phyloP scores from a whole-genome alignment of 73 alveolate species.

The Loxodes magnus region DNA sequence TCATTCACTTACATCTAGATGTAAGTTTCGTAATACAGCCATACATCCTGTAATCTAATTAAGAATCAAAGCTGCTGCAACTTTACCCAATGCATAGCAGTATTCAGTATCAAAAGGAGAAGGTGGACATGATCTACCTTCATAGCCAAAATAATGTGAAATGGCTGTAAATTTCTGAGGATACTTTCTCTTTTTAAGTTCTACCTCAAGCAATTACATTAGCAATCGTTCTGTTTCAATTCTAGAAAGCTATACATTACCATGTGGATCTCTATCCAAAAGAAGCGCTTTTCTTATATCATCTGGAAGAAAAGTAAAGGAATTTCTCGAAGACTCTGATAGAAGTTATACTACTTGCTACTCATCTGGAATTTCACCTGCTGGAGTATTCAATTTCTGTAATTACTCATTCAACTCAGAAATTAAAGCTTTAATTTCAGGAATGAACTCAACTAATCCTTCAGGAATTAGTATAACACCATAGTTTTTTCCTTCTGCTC shows the following conservation, averaged over 20 bases:
- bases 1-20: conserved; percentile 48
- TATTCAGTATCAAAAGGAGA: conserved; percentile 92
- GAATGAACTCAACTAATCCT: conserved; percentile 92
- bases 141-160: conserved; percentile 71
- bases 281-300: conserved; percentile 84
- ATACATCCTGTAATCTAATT: conserved; percentile 54
- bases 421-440: conserved; percentile 57
- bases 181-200: conserved; percentile 62
- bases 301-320: conserved; percentile 75
- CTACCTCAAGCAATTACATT: conserved; percentile 66
- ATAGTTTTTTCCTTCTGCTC: conserved; percentile 58
- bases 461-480: conserved; percentile 96
- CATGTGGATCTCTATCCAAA: conserved; percentile 95
- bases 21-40: conserved; percentile 40
- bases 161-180: conserved; percentile 28
- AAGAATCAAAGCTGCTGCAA: conserved; percentile 59
- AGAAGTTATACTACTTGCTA: conserved; percentile 32
- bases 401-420: conserved; percentile 15
- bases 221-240: conserved; percentile 94
- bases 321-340: conserved; percentile 35
- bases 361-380: conserved; percentile 33
- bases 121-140: conserved; percentile 92
- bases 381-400: conserved; percentile 18
- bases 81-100: conserved; percentile 89
- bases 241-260: conserved; percentile 85